Evolutionary conservation across 257 asterid species (phyloP), one percentile per base, ranked within the genome.

Genomic region (Capsicum chinense): DNA sequence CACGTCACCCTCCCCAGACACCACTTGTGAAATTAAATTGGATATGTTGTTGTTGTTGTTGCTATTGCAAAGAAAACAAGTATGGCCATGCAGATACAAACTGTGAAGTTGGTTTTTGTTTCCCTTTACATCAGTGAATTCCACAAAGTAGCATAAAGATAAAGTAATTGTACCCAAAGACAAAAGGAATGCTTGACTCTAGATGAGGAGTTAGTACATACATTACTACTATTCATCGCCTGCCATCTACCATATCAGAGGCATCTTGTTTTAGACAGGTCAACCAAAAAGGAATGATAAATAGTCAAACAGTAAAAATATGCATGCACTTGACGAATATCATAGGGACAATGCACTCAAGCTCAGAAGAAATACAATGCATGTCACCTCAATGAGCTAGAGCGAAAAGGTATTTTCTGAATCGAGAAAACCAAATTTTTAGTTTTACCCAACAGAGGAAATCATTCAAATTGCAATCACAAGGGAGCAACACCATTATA

Each of bases 221-320:
- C 78, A 16, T 39, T 39, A 69, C 78, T 69, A 67, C 52, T 37
- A 37, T 37, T 68, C 76, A 37, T 39, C 42, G 33, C 76, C 76
- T 67, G 76, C 50, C 37, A 67, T 37, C 76, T 67, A 35, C 76
- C 76, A 67, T 67, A 67, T 17, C 76, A 69, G 79, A 42, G 79
- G 56, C 56, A 17, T 69, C 79, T 42, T 42, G 14, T 69, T 42
- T 69, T 42, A 8, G 0, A 42, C 56, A 69, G 79, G 56, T 39
- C 54, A 68, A 68, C 56, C 79, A 69, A 69, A 42, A 39, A 15
- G 33, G 56, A 42, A 42, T 42, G 56, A 39, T 15, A 69, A 69
- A 69, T 7, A 35, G 76, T 35, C 21, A 15, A 67, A 67, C 9
- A 69, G 33, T 69, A 39, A 69, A 39, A 69, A 42, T 39, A 69